phyloP scores from a whole-genome alignment of 345 rosid species.

The Hibiscus mutabilis region DNA sequence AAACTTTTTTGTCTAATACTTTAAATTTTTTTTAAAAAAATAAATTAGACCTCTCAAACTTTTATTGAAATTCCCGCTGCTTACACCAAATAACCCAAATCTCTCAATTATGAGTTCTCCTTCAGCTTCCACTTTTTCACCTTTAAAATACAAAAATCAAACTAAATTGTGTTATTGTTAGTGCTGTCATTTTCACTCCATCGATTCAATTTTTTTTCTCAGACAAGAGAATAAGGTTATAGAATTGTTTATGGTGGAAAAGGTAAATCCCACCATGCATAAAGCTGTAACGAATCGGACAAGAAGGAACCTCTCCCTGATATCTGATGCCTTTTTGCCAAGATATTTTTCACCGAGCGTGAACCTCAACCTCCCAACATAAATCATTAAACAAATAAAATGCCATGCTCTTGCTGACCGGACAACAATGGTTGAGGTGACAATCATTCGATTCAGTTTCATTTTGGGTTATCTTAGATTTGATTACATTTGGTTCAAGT shows the following conservation, averaged over 20 bases:
- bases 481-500: too few species aligned
- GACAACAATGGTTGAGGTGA: too few species aligned
- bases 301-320: not conserved
- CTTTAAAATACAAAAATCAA: not conserved
- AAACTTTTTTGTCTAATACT: too few species aligned
- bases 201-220: not conserved
- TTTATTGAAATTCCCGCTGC: too few species aligned
- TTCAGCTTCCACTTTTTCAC: too few species aligned
- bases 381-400: not conserved
- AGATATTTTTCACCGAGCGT: not conserved
- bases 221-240: not conserved
- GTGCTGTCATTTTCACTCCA: conserved; percentile 10
- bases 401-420: not conserved
- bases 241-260: not conserved
- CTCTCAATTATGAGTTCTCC: too few species aligned
- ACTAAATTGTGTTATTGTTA: not conserved
- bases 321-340: not conserved
- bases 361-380: conserved; percentile 2
- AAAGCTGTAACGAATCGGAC: conserved; percentile 8
- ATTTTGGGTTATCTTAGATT: too few species aligned
- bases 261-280: conserved; percentile 2
- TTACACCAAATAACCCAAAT: too few species aligned
- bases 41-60: too few species aligned
- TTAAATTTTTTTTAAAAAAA: too few species aligned
- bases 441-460: too few species aligned